These are phyloP conservation scores for Sapria himalayana DNA, from an alignment of 345 rosid genomes.

Conservation along the genomic window DNA sequence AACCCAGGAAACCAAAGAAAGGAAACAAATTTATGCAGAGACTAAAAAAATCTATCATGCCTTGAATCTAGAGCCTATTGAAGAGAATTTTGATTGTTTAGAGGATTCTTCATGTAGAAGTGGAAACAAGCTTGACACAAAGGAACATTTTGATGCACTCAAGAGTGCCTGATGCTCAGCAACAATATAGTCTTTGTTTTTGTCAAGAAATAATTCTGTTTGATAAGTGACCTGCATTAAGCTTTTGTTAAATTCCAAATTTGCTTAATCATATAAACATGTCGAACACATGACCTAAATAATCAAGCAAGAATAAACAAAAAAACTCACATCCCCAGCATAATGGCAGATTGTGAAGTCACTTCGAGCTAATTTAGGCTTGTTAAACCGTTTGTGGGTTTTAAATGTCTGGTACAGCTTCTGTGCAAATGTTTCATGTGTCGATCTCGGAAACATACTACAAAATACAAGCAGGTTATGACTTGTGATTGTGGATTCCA, in stretches of 20 bases:
- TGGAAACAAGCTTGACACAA: slow-evolving; percentile 68
- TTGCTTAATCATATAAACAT: slow-evolving; percentile 5
- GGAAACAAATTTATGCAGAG: slow-evolving; percentile 1
- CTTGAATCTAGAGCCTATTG: slow-evolving; percentile 99
- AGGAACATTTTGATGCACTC: slow-evolving; percentile 70
- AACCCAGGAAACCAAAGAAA: slow-evolving; percentile 1
- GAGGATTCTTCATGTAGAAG: slow-evolving; percentile 61
- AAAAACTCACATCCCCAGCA: slow-evolving; percentile 82
- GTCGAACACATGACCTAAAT: background rate
- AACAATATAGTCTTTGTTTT: slow-evolving; percentile 95
- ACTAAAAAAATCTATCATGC: slow-evolving; percentile 19
- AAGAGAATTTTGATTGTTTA: slow-evolving; percentile 83
- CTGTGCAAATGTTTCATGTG: slow-evolving; percentile 95
- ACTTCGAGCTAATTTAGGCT: slow-evolving; percentile 85
- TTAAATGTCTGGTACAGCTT: slow-evolving; percentile 92
- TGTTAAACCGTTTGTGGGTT: slow-evolving; percentile 73
- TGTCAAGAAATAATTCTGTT: slow-evolving; percentile 83
- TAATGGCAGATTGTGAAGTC: slow-evolving; percentile 97
- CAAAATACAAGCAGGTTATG: slow-evolving; percentile 15
- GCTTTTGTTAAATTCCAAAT: slow-evolving; percentile 6
- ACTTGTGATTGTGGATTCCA: too few species aligned
- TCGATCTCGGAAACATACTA: slow-evolving; percentile 98
- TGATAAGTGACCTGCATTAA: slow-evolving; percentile 72
- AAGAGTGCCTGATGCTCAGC: slow-evolving; percentile 94
- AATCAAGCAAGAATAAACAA: slow-evolving; percentile 5